Conservation (phyloP, 768 basidiomycete genomes). For the Terana coerulea region DNA sequence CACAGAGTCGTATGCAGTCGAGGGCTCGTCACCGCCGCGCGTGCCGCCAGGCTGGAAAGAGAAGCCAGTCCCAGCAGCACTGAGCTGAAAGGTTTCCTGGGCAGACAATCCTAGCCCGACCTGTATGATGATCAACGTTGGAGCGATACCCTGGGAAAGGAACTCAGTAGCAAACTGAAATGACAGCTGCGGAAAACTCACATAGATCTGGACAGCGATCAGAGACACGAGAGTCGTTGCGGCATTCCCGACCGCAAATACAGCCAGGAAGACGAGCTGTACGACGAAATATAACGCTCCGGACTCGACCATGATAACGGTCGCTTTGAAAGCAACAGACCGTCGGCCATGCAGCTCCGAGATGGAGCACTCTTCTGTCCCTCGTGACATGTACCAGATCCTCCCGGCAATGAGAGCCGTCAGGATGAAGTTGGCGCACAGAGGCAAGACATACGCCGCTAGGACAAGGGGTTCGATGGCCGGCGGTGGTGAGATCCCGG, state of each 20-base stretch:
- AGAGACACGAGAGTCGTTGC: conserved; percentile 33
- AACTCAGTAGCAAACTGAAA: too few species aligned
- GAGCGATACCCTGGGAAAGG: conserved; percentile 16
- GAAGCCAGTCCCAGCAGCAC: too few species aligned
- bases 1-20: too few species aligned
- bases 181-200: conserved; percentile 16
- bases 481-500: conserved; percentile 31
- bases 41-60: too few species aligned
- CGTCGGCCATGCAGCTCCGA: not conserved
- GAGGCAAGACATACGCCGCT: conserved; percentile 35
- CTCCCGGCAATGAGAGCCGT: conserved; percentile 38
- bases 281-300: conserved; percentile 35
- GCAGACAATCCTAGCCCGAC: conserved; percentile 16
- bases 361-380: not conserved
- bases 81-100: too few species aligned
- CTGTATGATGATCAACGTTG: conserved; percentile 19
- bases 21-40: too few species aligned
- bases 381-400: conserved; percentile 19
- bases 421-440: conserved; percentile 38
- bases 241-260: conserved; percentile 31
- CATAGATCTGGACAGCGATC: conserved; percentile 38
- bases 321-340: not conserved
- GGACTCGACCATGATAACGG: conserved; percentile 33
- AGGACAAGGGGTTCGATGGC: conserved; percentile 31
- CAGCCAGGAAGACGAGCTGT: conserved; percentile 35